These are phyloP conservation scores for Sechiopsis laciniata DNA, from an alignment of 306 rosid species.

Conservation along the genomic window DNA sequence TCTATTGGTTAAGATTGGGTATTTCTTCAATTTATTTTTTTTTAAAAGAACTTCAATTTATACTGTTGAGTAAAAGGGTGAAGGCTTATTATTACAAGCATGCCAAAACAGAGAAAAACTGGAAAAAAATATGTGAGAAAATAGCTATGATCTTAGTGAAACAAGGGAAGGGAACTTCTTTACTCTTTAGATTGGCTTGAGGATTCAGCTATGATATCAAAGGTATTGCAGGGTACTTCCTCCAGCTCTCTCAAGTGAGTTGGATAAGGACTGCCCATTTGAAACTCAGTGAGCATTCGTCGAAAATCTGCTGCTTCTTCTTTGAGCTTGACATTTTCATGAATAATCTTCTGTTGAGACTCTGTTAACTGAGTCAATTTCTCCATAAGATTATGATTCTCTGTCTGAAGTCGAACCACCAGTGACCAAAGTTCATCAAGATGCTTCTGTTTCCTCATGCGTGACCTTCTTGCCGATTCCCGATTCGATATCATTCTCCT, in stretches of 20 bases:
- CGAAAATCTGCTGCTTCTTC: not conserved
- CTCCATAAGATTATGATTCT: slow-evolving; percentile 18
- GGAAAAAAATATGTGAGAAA: not conserved
- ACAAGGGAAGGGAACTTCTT: not conserved
- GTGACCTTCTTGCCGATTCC: slow-evolving; percentile 17
- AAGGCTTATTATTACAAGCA: slow-evolving; percentile 12
- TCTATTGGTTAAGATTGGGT: not conserved
- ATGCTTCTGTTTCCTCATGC: slow-evolving; percentile 22
- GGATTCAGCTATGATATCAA: not conserved
- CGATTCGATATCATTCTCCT: slow-evolving; percentile 20
- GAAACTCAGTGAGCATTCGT: not conserved
- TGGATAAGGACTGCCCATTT: slow-evolving; percentile 8
- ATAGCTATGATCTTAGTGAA: slow-evolving; percentile 12
- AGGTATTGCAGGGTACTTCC: slow-evolving; percentile 9
- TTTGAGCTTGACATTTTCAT: slow-evolving; percentile 16
- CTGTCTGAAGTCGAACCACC: slow-evolving; percentile 6
- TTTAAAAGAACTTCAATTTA: not conserved
- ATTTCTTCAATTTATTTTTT: slow-evolving; percentile 6
- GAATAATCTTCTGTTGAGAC: not conserved
- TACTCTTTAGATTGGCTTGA: slow-evolving; percentile 7
- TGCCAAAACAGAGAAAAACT: slow-evolving; percentile 7
- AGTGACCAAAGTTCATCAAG: slow-evolving; percentile 20
- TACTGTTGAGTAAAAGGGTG: not conserved
- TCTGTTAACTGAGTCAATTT: slow-evolving; percentile 16
- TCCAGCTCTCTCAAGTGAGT: slow-evolving; percentile 17